Evolutionary conservation across 208 protist genomes (phyloP), one percentile per base, ranked within the genome.

Genomic region (Crithidia thermophila): DNA sequence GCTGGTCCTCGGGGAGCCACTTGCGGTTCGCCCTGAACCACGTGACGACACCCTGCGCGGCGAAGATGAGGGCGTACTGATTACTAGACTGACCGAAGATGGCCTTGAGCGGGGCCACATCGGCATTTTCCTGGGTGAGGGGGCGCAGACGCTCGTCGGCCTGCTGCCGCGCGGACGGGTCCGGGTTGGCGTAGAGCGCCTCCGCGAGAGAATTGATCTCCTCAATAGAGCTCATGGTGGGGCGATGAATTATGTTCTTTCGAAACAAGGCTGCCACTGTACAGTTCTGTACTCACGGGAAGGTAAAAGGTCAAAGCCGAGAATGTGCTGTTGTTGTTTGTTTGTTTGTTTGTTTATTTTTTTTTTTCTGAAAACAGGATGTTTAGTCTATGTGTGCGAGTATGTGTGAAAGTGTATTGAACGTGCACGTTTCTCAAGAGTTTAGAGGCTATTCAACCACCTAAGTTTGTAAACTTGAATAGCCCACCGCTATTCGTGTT

Each of bases 51-150:
- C 79, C 79, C 63, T 94, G 91, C 21, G 87, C 74, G 23, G 77
- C 82, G 53, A 91, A 94, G 16, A 93, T 67, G 1, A 96, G 79
- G 1, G 83, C 79, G 69, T 95, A 95, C 57, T 90, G 84, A 61
- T 78, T 94, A 40, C 55, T 90, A 4, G 79, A 91, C 52, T 91
- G 73, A 18, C 51, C 67, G 49, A 96, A 79, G 56, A 91, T 82
- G 4, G 70, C 70, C 40, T 71, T 62, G 2, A 87, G 67, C 4
- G 84, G 58, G 4, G 71, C 60, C 27, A 76, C 37, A 45, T 85
- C 77, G 14, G 74, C 72, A 31, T 79, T 84, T 23, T 93, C 85
- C 46, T 81, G 67, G 14, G 77, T 90, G 39, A 89, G 67, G 18
- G 58, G 25, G 25, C 71, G 77, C 18, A 94, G 73, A 9, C 74